Conservation (phyloP, 192 early-diverging fungal genomes). For the Coemansia sp. region DNA sequence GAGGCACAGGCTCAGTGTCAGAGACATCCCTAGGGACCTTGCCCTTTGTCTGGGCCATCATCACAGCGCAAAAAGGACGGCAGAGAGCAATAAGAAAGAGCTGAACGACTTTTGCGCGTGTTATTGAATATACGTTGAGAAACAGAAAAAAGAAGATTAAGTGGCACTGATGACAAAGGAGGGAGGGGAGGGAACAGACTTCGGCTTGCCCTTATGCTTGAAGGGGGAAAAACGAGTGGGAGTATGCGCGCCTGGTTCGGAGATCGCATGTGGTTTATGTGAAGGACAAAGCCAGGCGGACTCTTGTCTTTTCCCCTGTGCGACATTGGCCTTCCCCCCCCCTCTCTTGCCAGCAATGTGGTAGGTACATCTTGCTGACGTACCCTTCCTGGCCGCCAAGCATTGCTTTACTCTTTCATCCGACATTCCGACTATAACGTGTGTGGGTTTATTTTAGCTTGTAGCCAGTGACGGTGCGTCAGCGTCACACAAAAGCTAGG, state of each 20-base stretch:
- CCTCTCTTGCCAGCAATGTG: neutral
- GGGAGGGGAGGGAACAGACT: neutral
- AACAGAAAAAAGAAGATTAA: slow-evolving; percentile 1
- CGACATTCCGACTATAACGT: neutral
- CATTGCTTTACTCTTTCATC: neutral
- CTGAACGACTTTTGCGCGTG: neutral
- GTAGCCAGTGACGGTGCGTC: neutral
- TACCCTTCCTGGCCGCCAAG: neutral
- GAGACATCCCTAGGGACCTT: slow-evolving; percentile 12
- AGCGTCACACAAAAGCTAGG: neutral
- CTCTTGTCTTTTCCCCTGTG: neutral
- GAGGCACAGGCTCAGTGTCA: slow-evolving; percentile 17
- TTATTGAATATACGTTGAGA: neutral
- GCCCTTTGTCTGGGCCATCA: slow-evolving; percentile 34
- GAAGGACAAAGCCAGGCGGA: neutral
- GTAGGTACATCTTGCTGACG: neutral
- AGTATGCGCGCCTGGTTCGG: neutral
- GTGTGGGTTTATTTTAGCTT: neutral
- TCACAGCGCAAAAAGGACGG: neutral
- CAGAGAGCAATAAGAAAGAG: neutral
- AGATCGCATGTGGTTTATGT: neutral
- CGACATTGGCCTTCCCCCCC: neutral
- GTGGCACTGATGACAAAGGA: neutral
- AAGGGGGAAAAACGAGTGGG: no score
- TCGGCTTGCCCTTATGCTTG: neutral